Base-by-base conservation (phyloP, 2,329 filamentous ascomycete species). In the Ceratocystis alfenasii region DNA sequence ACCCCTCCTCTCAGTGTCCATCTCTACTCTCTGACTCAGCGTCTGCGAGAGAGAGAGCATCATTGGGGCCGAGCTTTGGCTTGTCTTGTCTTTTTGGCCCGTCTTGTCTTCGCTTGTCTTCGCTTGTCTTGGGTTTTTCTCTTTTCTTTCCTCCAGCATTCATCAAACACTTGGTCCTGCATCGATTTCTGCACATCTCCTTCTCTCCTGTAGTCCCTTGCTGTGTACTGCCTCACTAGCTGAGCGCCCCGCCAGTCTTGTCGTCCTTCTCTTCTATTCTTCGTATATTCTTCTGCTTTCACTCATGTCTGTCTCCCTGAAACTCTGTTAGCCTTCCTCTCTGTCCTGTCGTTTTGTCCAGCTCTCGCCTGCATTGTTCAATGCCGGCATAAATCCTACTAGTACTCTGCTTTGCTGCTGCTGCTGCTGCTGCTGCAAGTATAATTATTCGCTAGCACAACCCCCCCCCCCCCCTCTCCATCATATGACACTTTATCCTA, bases 51-150 rank as follows among this genome's bases (percentile, higher is more conserved):
- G 45, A 59, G 45, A 55, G 20, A 15, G 4, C 8, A 59, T 33
- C 55, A n/a, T 36, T 59, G 55, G 55, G 55, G 6, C 55, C 55
- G 55, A 59, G 55, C 55, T 59, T 59, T 59, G 25, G 17, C 55
- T 36, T 17, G 15, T n/a, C 53, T 57, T 17, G 7, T 55, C 50
- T 28, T 12, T 57, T 17, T n/a, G 1, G 46, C 46, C 6, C 7
- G 2, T 50, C 20, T 53, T 53, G 20, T 25, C 22, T 25, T 25
- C 28, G 25, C 48, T 5, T 25, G 48, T 53, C 48, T 25, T 28
- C 15, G 22, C 48, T 25, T 53, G n/a, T 8, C 46, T 20, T 7
- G 12, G 15, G 1, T 25, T n/a, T 20, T 20, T 20, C 17, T 53
- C 25, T 25, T 53, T 25, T 17, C 45, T 20, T 36, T 36, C 8